A percentile compares a stretch with the other conserved stretches of the same genome.
Conservation (phyloP, 164 flowering plant genomes). For the Santalum album region DNA sequence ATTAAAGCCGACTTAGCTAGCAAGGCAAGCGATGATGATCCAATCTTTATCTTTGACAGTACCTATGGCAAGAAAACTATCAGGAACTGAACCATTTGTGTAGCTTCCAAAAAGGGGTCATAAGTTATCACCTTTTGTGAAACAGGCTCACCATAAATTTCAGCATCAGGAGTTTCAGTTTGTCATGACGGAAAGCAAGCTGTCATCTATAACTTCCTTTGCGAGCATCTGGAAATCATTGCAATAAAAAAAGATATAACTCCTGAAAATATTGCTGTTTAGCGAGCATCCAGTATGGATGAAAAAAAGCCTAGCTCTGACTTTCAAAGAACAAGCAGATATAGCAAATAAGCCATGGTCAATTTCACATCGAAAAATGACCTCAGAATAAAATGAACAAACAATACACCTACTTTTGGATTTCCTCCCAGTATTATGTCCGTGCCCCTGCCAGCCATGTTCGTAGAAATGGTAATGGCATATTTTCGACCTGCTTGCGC, state of each 20-base stretch:
- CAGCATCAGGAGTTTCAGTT: conserved; percentile 51
- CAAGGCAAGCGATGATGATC: conserved; percentile 71
- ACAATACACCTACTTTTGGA: conserved; percentile 54
- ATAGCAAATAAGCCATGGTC: too few relatives aligned
- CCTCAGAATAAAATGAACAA: not conserved
- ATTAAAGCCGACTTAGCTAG: conserved; percentile 74
- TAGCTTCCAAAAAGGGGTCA: conserved; percentile 1
- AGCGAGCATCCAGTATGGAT: too few relatives aligned
- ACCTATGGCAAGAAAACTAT: conserved; percentile 38
- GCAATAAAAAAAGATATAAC: conserved; percentile 4
- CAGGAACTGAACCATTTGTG: conserved; percentile 7
- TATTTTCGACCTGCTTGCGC: conserved; percentile 93
- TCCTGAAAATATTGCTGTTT: too few relatives aligned
- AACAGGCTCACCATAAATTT: conserved; percentile 44
- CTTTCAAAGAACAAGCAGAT: too few relatives aligned
- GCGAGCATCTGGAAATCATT: conserved; percentile 74
- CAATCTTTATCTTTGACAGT: conserved; percentile 63
- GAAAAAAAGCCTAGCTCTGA: too few relatives aligned
- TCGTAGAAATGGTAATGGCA: conserved; percentile 95
- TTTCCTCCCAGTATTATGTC: conserved; percentile 97
- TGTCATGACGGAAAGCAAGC: conserved; percentile 59
- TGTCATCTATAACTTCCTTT: conserved; percentile 77
- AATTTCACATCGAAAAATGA: too few relatives aligned
- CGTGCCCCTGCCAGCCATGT: conserved; percentile 99
- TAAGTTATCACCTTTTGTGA: conserved; percentile 50